Evolutionary conservation across 257 asterid species (phyloP).

Genomic region (Scutellaria barbata): DNA sequence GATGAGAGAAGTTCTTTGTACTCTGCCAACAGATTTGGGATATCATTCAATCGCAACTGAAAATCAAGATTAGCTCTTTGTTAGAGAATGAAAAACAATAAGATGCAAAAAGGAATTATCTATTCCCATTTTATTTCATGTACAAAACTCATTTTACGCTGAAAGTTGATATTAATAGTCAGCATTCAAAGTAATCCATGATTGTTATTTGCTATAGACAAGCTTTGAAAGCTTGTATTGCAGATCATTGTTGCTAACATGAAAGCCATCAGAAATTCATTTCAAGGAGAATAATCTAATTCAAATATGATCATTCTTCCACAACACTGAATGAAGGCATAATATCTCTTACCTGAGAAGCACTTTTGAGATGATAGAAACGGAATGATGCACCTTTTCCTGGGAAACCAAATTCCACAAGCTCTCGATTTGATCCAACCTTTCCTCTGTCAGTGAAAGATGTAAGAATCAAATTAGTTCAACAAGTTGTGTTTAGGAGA

Average conservation of each 20-base stretch:
- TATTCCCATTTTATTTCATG: background rate
- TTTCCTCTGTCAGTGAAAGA: slow-evolving; percentile 60
- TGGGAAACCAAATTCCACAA: slow-evolving; percentile 45
- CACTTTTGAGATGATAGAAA: slow-evolving; percentile 73
- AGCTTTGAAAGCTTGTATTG: background rate
- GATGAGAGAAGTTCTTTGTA: slow-evolving; percentile 66
- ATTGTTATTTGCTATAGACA: background rate
- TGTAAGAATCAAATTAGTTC: slow-evolving; percentile 8
- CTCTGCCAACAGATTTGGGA: slow-evolving; percentile 67
- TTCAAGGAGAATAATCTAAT: background rate
- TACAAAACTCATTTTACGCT: background rate
- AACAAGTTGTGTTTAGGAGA: background rate
- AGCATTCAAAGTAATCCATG: background rate
- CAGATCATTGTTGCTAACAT: slow-evolving; percentile 7
- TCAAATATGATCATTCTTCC: background rate
- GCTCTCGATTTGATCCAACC: slow-evolving; percentile 53
- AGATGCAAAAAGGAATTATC: background rate
- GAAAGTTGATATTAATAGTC: background rate
- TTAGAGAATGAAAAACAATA: slow-evolving; percentile 20
- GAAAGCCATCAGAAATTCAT: slow-evolving; percentile 14
- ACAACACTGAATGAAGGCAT: slow-evolving; percentile 6
- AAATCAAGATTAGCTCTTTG: slow-evolving; percentile 30
- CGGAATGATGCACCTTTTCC: slow-evolving; percentile 52
- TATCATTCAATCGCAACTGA: slow-evolving; percentile 82
- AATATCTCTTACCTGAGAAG: slow-evolving; percentile 67